These are phyloP conservation scores for Pestalotiopsis sp. DNA, from an alignment of 2,329 filamentous ascomycete species.

Conservation along the genomic window DNA sequence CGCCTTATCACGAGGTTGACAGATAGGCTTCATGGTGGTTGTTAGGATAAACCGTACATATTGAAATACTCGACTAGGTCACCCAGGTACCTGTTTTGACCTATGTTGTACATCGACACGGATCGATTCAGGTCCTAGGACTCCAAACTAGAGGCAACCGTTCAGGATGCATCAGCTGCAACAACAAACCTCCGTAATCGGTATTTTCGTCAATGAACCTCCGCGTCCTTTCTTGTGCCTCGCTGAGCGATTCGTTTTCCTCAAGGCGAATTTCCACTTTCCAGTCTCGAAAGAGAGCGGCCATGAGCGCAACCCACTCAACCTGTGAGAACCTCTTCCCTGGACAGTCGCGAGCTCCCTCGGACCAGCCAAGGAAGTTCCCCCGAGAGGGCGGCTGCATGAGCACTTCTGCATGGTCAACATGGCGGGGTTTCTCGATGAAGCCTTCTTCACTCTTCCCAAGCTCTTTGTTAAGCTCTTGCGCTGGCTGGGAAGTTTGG, in stretches of 20 bases:
- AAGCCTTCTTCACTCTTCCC: too few species aligned
- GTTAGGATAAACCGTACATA: background rate
- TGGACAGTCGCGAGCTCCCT: slow-evolving; percentile 31
- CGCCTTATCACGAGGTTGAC: slow-evolving; percentile 10
- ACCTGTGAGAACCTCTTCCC: slow-evolving; percentile 36
- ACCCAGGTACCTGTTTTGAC: too few species aligned
- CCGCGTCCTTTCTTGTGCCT: background rate
- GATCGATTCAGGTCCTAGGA: background rate
- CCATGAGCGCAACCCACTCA: slow-evolving; percentile 34
- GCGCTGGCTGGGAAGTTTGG: background rate
- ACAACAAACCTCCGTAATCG: slow-evolving; percentile 6
- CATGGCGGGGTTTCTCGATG: too few species aligned
- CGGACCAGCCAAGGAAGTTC: slow-evolving; percentile 31
- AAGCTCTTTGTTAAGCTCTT: too few species aligned
- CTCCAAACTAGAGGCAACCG: slow-evolving; percentile 14
- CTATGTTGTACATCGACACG: too few species aligned
- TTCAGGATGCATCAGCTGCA: slow-evolving; percentile 19
- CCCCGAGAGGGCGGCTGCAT: slow-evolving; percentile 16
- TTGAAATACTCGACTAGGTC: background rate
- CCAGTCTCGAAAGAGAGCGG: slow-evolving; percentile 26
- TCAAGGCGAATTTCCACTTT: slow-evolving; percentile 23
- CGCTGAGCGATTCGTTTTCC: slow-evolving; percentile 18
- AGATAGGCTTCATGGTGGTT: slow-evolving; percentile 9
- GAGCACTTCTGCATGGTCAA: background rate
- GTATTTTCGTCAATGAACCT: slow-evolving; percentile 3